These are phyloP conservation scores for Trichoderma citrinoviride DNA, from an alignment of 2,329 filamentous ascomycete species.

Conservation along the genomic window DNA sequence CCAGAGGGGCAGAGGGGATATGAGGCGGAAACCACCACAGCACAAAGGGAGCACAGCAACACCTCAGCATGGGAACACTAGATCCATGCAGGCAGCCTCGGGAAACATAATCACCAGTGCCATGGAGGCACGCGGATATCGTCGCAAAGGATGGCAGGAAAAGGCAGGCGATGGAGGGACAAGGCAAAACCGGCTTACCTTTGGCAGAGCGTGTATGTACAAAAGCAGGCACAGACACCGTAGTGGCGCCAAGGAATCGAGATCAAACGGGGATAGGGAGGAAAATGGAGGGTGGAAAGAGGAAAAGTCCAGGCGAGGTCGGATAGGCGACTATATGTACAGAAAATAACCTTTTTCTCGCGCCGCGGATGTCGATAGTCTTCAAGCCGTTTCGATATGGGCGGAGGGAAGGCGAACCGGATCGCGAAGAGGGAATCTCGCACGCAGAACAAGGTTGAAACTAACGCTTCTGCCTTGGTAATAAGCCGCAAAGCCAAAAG, in stretches of 20 bases:
- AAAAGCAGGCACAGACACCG: not conserved
- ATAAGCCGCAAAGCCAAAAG: conserved; percentile 18
- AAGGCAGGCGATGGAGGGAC: conserved; percentile 26
- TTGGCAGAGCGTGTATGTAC: not conserved
- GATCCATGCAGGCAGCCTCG: conserved; percentile 35
- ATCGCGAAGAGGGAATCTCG: not conserved
- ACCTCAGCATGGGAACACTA: conserved; percentile 29
- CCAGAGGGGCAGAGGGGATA: not conserved
- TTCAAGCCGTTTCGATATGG: too few species aligned
- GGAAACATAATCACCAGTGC: conserved; percentile 29
- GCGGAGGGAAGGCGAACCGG: not conserved
- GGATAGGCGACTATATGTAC: not conserved
- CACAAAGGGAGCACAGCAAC: conserved; percentile 12
- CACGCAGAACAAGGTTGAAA: conserved; percentile 22
- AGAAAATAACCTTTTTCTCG: not conserved
- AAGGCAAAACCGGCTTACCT: conserved; percentile 29
- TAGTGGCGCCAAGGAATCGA: not conserved
- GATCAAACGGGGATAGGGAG: not conserved
- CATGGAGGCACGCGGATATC: conserved; percentile 27
- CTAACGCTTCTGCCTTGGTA: not conserved
- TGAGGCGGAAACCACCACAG: conserved; percentile 7
- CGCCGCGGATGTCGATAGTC: too few species aligned
- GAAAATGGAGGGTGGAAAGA: not conserved
- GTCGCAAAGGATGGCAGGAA: conserved; percentile 24
- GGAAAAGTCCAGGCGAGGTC: not conserved